Percentiles rank a stretch among this genome's conserved stretches.
These are phyloP conservation scores for Didymosphaeria variabile DNA, from an alignment of 2,329 filamentous ascomycete genomes.

Conservation along the genomic window DNA sequence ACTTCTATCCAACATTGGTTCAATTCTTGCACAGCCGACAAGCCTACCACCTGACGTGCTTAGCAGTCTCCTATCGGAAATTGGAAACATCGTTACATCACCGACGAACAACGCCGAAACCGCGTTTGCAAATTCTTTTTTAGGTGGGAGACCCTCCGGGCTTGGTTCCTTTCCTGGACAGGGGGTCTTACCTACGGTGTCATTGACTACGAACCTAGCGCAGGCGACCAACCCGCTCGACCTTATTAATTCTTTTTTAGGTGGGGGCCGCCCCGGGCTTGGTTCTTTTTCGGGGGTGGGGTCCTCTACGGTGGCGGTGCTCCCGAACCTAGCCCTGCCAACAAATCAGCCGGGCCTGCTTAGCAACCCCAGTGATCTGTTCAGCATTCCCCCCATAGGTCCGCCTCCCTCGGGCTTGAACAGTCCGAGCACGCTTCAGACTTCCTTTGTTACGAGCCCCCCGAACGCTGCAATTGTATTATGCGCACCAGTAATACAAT, in stretches of 20 bases:
- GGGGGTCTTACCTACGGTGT: not conserved
- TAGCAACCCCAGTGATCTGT: not conserved
- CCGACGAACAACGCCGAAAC: not conserved
- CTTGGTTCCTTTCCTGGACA: slow-evolving; percentile 6
- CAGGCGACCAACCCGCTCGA: not conserved
- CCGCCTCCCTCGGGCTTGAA: not conserved
- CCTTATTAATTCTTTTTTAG: not conserved
- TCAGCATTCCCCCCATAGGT: not conserved
- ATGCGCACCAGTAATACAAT: not conserved
- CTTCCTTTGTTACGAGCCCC: not conserved
- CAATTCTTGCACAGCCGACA: not conserved
- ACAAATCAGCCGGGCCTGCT: not conserved
- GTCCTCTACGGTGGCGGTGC: not conserved
- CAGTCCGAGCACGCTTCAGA: not conserved
- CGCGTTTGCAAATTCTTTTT: not conserved
- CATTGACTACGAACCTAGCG: not conserved
- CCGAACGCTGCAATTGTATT: not conserved
- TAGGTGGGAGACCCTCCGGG: slow-evolving; percentile 1
- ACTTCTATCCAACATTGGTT: not conserved
- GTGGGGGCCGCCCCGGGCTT: not conserved
- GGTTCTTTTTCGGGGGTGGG: not conserved
- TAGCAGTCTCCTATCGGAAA: not conserved
- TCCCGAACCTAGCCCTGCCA: not conserved
- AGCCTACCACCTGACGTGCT: not conserved
- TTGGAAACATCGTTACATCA: not conserved